Conservation (phyloP, 208 protist genomes). For the Leishmania mexicana region DNA sequence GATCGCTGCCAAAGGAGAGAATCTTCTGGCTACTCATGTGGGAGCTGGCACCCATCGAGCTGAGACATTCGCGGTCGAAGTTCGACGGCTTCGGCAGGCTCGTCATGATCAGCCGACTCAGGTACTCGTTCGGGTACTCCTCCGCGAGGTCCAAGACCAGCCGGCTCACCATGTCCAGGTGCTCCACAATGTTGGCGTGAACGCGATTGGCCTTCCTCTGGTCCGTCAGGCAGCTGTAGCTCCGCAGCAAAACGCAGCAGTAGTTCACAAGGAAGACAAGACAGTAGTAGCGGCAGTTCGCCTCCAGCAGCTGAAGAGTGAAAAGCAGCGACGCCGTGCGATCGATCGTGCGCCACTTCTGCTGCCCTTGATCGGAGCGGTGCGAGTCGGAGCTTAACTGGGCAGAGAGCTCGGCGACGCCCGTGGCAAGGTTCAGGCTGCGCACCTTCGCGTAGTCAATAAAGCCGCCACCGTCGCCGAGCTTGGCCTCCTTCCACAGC, state of each 20-base stretch:
- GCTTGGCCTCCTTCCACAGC: constrained; percentile 18
- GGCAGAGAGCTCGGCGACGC: background rate
- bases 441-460: constrained; percentile 10
- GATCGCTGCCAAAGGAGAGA: background rate
- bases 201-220: constrained; percentile 14
- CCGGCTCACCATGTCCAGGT: background rate
- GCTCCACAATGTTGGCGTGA: constrained; percentile 25
- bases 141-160: background rate
- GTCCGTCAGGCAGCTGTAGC: constrained; percentile 15
- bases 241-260: constrained; percentile 8
- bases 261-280: constrained; percentile 20
- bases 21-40: background rate
- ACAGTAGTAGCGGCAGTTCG: constrained; percentile 27
- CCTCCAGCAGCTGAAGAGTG: constrained; percentile 28
- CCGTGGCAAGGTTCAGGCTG: background rate
- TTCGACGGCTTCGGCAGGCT: background rate
- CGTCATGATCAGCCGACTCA: background rate
- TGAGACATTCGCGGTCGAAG: background rate
- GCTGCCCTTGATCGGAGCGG: no score
- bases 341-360: constrained; percentile 5
- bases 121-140: constrained; percentile 18
- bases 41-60: background rate
- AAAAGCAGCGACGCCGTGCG: constrained; percentile 8
- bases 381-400: background rate
- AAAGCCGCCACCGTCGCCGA: constrained; percentile 4